Conservation (phyloP, 129 eudicot species). For the Centrapalus pauciflorus region DNA sequence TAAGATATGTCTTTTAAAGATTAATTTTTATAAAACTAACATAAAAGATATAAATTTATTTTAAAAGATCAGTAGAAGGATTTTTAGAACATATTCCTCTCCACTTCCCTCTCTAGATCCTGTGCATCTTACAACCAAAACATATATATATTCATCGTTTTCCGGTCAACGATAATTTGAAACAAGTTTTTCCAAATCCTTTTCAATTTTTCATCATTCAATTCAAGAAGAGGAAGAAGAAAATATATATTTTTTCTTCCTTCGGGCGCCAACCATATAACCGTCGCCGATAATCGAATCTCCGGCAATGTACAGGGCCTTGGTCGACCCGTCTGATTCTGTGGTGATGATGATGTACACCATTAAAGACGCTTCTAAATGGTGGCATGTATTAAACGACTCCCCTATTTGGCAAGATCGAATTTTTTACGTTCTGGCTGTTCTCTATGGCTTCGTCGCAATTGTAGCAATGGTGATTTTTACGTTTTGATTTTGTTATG, state of each 20-base stretch:
- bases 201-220: neutral
- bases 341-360: slow-evolving; percentile 38
- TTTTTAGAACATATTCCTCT: too few species aligned
- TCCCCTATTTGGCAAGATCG: slow-evolving; percentile 76
- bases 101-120: too few species aligned
- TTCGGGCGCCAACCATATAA: slow-evolving; percentile 1
- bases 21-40: too few species aligned
- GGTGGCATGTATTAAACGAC: slow-evolving; percentile 69
- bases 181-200: neutral
- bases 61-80: too few species aligned
- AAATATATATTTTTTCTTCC: neutral
- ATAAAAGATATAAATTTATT: too few species aligned
- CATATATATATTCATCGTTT: neutral
- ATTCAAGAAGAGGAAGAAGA: neutral
- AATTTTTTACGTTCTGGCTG: slow-evolving; percentile 55
- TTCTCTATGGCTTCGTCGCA: slow-evolving; percentile 67
- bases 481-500: neutral
- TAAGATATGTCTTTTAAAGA: too few species aligned
- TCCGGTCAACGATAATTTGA: slow-evolving; percentile 10
- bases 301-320: slow-evolving; percentile 42
- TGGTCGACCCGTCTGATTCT: slow-evolving; percentile 36
- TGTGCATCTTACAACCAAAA: too few species aligned
- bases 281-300: slow-evolving; percentile 18
- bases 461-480: slow-evolving; percentile 58
- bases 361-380: slow-evolving; percentile 48